Base-by-base conservation (phyloP, 1,284 basidiomycete genomes). In the Trametes versicolor region DNA sequence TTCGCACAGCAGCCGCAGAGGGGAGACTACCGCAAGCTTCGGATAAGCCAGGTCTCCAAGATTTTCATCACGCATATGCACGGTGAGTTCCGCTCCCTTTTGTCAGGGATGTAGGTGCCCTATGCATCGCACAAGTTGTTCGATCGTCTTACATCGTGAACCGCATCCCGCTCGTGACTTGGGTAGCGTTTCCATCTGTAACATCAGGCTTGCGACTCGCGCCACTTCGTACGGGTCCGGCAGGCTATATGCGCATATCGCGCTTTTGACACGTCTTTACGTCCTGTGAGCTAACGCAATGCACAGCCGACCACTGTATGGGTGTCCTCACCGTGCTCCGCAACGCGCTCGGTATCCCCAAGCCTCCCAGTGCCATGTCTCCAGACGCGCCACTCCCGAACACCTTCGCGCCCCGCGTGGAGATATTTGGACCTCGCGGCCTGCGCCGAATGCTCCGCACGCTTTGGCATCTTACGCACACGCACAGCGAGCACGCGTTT, bases 21-120 rank as follows among this genome's bases (percentile, higher is more conserved):
- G 2, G 51, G 54, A 6, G 75, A 75, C 19, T 62, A 69, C 32
- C 74, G 74, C 27, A 63, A 75, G 36, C 67, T 91, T 49, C 85
- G 83, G 66, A 78, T 87, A 50, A 80, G 79, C 41, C 87, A 83
- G 63, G 83, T 96, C 48, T 81, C 81, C 15, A 92, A 91, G 71
- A 87, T 96, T 43, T 96, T 97, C 77, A 83, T 97, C 61, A 97
- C 96, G 0, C 96, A 97, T 73, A 90, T 97, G 88, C 96, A 97
- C 73, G 87, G 93, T 87, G 69, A 64, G 61, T 59, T 2, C 13
- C 12, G 3, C 15, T 19, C 51, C 15, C 17, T 34, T 41, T 41
- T 13, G 5, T 41, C n/a, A n/a, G n/a, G n/a, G n/a, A n/a, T n/a
- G n/a, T n/a, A n/a, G n/a, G 37, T 39, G 41, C 15, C 5, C 8